Evolutionary conservation across 2,329 filamentous ascomycete species (phyloP).

Genomic region (Ophiostoma montium): DNA sequence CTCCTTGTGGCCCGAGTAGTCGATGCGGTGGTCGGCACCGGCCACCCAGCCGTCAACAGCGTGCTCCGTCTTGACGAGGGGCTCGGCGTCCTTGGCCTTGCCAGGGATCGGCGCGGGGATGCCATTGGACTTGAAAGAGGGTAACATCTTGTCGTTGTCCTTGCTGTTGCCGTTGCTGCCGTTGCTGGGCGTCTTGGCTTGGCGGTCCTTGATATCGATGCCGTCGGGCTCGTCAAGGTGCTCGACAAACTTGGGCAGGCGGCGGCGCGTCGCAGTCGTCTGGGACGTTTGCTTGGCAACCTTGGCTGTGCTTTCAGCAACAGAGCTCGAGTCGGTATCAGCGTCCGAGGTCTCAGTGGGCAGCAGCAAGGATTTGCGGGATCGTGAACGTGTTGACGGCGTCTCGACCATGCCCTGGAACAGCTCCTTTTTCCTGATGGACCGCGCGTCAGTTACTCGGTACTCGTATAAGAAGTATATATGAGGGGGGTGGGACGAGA

Average conservation of each 20-base stretch:
- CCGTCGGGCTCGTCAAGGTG: constrained; percentile 33
- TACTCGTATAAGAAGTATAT: not conserved
- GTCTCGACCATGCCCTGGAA: constrained; percentile 49
- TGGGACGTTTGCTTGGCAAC: constrained; percentile 13
- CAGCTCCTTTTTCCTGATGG: constrained; percentile 44
- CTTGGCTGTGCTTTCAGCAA: constrained; percentile 24
- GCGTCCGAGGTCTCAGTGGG: constrained; percentile 30
- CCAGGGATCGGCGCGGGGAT: constrained; percentile 20
- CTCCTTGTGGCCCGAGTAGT: constrained; percentile 54
- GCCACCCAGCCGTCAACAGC: constrained; percentile 43
- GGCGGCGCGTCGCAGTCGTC: constrained; percentile 25
- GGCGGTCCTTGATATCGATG: constrained; percentile 8
- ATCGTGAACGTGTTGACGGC: constrained; percentile 31
- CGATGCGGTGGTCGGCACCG: constrained; percentile 46
- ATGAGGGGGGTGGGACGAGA: not conserved
- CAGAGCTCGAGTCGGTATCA: constrained; percentile 35
- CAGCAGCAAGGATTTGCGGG: constrained; percentile 32
- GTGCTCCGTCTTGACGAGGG: constrained; percentile 18
- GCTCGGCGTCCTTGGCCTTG: constrained; percentile 12
- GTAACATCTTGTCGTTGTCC: constrained; percentile 13
- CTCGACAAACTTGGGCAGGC: constrained; percentile 35
- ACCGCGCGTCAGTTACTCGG: not conserved
- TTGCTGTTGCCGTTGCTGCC: not conserved
- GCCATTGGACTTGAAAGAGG: constrained; percentile 5
- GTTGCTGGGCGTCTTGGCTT: not conserved